These are phyloP conservation scores for Erodium trifolium DNA, from an alignment of 441 rosid species.

Conservation along the genomic window DNA sequence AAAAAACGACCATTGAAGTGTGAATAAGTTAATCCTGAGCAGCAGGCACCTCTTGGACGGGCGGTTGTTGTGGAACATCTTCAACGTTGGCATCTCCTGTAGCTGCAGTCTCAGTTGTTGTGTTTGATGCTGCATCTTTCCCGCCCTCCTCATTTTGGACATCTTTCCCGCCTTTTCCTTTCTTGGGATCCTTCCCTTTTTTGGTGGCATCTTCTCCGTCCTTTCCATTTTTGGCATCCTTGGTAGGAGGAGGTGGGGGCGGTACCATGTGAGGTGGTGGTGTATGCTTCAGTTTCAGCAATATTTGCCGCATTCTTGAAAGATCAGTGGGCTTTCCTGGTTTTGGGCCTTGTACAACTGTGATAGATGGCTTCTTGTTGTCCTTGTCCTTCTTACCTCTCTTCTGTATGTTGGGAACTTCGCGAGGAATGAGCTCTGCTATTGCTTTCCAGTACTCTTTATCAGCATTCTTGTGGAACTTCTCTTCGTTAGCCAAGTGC, in stretches of 20 bases:
- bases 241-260: slow-evolving; percentile 45
- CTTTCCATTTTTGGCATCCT: slow-evolving; percentile 36
- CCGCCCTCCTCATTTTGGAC: background rate
- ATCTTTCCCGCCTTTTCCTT: slow-evolving; percentile 18
- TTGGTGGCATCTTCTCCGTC: slow-evolving; percentile 16
- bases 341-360: slow-evolving; percentile 72
- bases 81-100: slow-evolving; percentile 26
- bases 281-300: slow-evolving; percentile 60
- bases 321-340: slow-evolving; percentile 85
- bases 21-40: slow-evolving; percentile 19
- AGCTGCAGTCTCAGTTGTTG: slow-evolving; percentile 23
- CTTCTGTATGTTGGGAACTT: slow-evolving; percentile 61
- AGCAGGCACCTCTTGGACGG: slow-evolving; percentile 28
- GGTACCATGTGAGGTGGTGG: slow-evolving; percentile 62
- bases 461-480: slow-evolving; percentile 64
- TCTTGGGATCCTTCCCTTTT: slow-evolving; percentile 11
- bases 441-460: slow-evolving; percentile 85
- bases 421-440: slow-evolving; percentile 77
- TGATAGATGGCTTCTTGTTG: slow-evolving; percentile 50
- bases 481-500: slow-evolving; percentile 44
- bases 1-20: too few relatives aligned
- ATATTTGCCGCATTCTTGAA: slow-evolving; percentile 68
- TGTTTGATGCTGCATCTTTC: slow-evolving; percentile 20
- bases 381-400: slow-evolving; percentile 69
- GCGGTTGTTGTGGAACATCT: slow-evolving; percentile 12